Base-by-base conservation (phyloP, 2,329 filamentous ascomycete genomes). In the Graphiopsis chlorocephala region DNA sequence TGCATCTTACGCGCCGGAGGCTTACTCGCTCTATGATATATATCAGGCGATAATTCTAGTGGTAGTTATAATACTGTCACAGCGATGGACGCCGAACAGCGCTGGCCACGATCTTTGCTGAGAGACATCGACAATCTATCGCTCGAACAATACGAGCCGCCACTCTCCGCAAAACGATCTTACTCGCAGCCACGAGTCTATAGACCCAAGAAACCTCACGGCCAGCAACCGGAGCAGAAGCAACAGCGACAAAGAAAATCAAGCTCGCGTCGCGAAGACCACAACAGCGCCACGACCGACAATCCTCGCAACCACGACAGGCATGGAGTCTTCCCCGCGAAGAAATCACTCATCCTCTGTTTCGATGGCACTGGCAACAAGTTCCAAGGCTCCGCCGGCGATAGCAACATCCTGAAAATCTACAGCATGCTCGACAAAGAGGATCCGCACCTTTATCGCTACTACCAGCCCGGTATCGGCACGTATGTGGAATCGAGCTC, bases 381-480 rank as follows among this genome's bases (percentile, higher is more conserved):
- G 57, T 80, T 80, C 60, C 75, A 73, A 15, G 78, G 78, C 3
- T 78, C 75, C 3, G 75, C 77, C 45, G 70, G 75, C 7, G 78
- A 80, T 66, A 77, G 76, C 45, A 80, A 79, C 61, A 78, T 91
- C 69, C 77, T 91, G 66, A 90, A 90, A 72, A 89, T 91, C 12
- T 90, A 90, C 67, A 90, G 90, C 42, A 89, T 90, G 82, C 78
- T 91, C 1, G 88, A 91, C 69, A 83, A 88, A 5, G 85, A 84
- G 7, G 84, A 86, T 0, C 79, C 80, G 25, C 83, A 87, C 64
- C 88, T 91, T 62, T 79, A 77, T 68, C 85, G 87, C 66, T 88
- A 88, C 67, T 88, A 88, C 61, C 86, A 88, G 68, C 86, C 86
- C 14, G 89, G 89, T 10, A 92, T 92, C 68, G 90, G 90, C 15